phyloP scores from a whole-genome alignment of 345 rosid species.

The Eucalyptus pumila region DNA sequence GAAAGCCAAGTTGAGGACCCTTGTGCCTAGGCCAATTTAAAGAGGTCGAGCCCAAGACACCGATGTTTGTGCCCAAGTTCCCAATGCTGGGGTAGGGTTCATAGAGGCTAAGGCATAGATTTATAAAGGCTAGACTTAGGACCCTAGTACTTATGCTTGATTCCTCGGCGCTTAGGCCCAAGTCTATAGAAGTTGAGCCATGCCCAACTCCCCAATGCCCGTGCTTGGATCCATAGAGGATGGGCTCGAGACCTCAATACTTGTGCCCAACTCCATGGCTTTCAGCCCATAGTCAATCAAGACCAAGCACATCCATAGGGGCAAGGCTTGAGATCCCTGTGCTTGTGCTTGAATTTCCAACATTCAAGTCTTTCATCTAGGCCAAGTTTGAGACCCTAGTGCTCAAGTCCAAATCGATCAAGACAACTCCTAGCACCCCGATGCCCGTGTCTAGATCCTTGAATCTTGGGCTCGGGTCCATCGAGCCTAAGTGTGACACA shows the following conservation, averaged over 20 bases:
- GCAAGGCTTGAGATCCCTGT: not conserved
- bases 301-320: no score
- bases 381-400: not conserved
- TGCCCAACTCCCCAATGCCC: accelerated
- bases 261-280: not conserved
- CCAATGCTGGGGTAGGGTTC: not conserved
- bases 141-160: not conserved
- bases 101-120: not conserved
- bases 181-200: not conserved
- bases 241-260: not conserved
- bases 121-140: not conserved
- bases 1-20: not conserved
- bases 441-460: accelerated
- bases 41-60: not conserved
- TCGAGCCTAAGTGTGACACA: not conserved
- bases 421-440: accelerated
- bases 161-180: accelerated
- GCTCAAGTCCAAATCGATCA: not conserved
- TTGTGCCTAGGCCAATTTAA: not conserved
- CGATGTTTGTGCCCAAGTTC: not conserved
- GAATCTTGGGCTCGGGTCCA: not conserved
- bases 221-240: not conserved
- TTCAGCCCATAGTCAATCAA: no score
- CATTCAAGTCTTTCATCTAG: not conserved
- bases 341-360: not conserved